Base-by-base conservation (phyloP, 192 early-diverging fungal species). In the Backusella psychrophila region DNA sequence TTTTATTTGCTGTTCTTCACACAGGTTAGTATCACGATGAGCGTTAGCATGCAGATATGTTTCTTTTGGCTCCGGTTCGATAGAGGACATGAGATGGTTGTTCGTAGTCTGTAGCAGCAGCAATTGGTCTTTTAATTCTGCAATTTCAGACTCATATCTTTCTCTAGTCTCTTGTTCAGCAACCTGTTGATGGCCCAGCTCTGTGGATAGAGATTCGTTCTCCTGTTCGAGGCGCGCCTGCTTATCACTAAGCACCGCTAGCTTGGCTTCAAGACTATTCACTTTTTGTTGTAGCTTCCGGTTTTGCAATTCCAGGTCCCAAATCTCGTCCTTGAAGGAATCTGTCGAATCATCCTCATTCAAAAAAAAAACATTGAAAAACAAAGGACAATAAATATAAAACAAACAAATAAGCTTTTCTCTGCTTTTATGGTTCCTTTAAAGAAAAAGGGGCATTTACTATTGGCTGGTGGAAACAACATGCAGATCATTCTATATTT, bases 251-350 rank as follows among this genome's bases (percentile, higher is more conserved):
- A 63, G 56, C 11, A 29, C 2, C 23, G 56, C 56, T 29, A 63
- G 8, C 12, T n/a, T 63, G 19, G 23, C 23, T 29, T 63, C 56
- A 63, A 63, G 56, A 11, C 9, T 26, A 29, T 65, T 67, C 21
- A 75, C 26, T 39, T 73, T 53, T 38, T 75, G 70, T 17, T 38
- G n/a, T 19, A 76, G n/a, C 26, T 80, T 71, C 23, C 76, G 75
- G 4, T 80, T 80, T 4, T 36, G 35, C 6, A 53, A 8, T 72
- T 80, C 79, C 34, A 80, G 59, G 36, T 76, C 46, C 75, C 75
- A 75, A 9, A 71, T 76, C 21, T 80, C 70, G 72, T 80, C 75
- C 63, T 76, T 80, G 39, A 46, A 49, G 29, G 41, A 31, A 23
- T 80, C 79, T 80, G 72, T 65, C 21, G 17, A 34, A 41, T 72